Evolutionary conservation across 1,139 yeast genomes (phyloP).

Genomic region (Yamadazyma membranifaciens): DNA sequence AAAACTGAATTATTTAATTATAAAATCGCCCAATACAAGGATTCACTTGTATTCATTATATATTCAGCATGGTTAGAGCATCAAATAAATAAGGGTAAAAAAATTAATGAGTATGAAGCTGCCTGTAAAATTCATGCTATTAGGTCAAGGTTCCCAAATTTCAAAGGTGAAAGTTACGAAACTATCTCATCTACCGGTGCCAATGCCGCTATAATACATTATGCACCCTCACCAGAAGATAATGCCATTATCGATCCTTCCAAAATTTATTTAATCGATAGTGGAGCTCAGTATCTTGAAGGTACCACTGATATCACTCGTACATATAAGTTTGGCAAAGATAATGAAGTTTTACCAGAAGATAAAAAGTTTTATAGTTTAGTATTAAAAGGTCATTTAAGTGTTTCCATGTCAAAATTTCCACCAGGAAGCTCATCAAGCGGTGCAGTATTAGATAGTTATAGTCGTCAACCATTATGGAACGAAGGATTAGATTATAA

Average conservation of each 20-base stretch:
- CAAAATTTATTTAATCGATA: slow-evolving; percentile 46
- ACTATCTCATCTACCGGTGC: slow-evolving; percentile 56
- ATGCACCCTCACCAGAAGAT: slow-evolving; percentile 48
- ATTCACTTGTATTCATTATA: slow-evolving; percentile 41
- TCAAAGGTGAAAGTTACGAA: slow-evolving; percentile 52
- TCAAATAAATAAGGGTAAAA: slow-evolving; percentile 27
- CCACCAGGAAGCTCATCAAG: slow-evolving; percentile 38
- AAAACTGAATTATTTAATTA: slow-evolving; percentile 37
- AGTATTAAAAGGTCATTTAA: slow-evolving; percentile 56
- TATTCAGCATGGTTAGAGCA: slow-evolving; percentile 44
- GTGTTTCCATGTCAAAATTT: slow-evolving; percentile 52
- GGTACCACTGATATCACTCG: slow-evolving; percentile 63
- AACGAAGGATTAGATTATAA: slow-evolving; percentile 51
- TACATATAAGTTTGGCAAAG: slow-evolving; percentile 42
- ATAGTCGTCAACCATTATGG: slow-evolving; percentile 54
- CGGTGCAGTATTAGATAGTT: slow-evolving; percentile 47
- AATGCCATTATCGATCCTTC: slow-evolving; percentile 40
- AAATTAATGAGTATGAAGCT: slow-evolving; percentile 38
- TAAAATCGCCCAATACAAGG: slow-evolving; percentile 43
- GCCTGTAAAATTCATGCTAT: slow-evolving; percentile 42
- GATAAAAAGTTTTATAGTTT: slow-evolving; percentile 46
- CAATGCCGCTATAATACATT: slow-evolving; percentile 55
- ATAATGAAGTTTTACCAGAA: slow-evolving; percentile 19
- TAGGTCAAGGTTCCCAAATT: slow-evolving; percentile 42
- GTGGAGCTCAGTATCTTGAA: slow-evolving; percentile 57